Base-by-base conservation (phyloP, 805 yeast species). In the Scheffersomyces lignosus region DNA sequence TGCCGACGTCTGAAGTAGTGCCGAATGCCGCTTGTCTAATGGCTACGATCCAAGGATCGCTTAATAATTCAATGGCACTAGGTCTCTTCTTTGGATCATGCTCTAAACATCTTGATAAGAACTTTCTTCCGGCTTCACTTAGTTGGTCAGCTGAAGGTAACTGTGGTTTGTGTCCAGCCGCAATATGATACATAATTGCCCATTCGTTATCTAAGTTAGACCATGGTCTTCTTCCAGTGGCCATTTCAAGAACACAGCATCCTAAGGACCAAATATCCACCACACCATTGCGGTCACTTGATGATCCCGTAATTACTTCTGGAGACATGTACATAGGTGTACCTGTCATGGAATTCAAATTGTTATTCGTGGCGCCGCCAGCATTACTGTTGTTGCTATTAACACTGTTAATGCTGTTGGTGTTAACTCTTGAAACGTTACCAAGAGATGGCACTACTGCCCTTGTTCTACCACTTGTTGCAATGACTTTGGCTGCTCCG, bases 261-360 rank as follows among this genome's bases (percentile, higher is more conserved):
- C 99, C 99, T 28, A 91, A 68, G 0, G 99, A 88, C 99, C 99
- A 93, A 23, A 93, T 86, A 64, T 93, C 99, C 31, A 66, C 75
- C 3, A 81, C 79, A 3, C 90, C 90, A 45, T 73, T 77, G 37
- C 71, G 67, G 23, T 82, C 83, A 1, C 74, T 55, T 1, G 73
- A 61, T 4, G 77, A 71, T 2, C 97, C 97, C 1, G 93, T 87
- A 40, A 93, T 87, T 0, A 87, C 86, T 54, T 93, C 99, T 0
- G 99, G 99, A 0, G 98, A 88, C 98, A 93, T 91, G 64, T 93
- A 93, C 97, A 91, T 93, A 12, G 98, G 98, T 0, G 99, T 93
- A 27, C 99, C 99, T 2, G 95, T 81, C 70, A 85, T 73, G 18
- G 77, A 67, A 40, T 66, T 70, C 43, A 61, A 49, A 36, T 62